Base-by-base conservation (phyloP, 495 filamentous ascomycete genomes). In the Massariosphaeria phaeospora region DNA sequence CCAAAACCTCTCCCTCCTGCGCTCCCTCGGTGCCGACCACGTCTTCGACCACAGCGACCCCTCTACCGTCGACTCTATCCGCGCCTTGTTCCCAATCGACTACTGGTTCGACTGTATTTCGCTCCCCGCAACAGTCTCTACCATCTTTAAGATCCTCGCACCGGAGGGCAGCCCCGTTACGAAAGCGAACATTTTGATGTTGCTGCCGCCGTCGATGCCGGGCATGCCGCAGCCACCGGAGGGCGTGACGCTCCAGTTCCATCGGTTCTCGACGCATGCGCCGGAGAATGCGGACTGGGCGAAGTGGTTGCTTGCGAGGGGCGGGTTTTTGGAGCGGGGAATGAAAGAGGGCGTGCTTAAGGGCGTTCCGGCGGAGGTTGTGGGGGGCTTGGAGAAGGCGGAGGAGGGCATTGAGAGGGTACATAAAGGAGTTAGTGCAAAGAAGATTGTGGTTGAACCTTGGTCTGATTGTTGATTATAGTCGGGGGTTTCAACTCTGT, bases 11-110 rank as follows among this genome's bases (percentile, higher is more conserved):
- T 67, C 72, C 0, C 63, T 83, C 2, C 75, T 78, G 8, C 64
- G 68, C 20, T 60, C 52, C 5, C 72, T 71, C 21, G 81, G 82
- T 5, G 80, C 79, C 0, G 68, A 69, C 23, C 53, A 64, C 10
- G 71, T 75, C 0, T 82, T 79, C 50, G 79, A 85, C 66, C 82
- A 84, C 59, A 65, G 69, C 9, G 61, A 62, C 0, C 62, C 73
- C 1, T 64, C 66, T 0, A 72, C 68, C 47, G 71, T 70, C 0
- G 58, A 70, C 1, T 66, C 75, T 9, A 77, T 70, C 29, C 58
- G 67, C 24, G 58, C 57, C 12, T 21, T 55, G 27, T 55, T 55
- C 21, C 51, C 51, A 7, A 47, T 55, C 13, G 29, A 46, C n/a
- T 55, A 55, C 17, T 55, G 51, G 51, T 46, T 55, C 30, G 51